phyloP scores from a whole-genome alignment of 164 flowering plant genomes.

The Saururus chinensis region DNA sequence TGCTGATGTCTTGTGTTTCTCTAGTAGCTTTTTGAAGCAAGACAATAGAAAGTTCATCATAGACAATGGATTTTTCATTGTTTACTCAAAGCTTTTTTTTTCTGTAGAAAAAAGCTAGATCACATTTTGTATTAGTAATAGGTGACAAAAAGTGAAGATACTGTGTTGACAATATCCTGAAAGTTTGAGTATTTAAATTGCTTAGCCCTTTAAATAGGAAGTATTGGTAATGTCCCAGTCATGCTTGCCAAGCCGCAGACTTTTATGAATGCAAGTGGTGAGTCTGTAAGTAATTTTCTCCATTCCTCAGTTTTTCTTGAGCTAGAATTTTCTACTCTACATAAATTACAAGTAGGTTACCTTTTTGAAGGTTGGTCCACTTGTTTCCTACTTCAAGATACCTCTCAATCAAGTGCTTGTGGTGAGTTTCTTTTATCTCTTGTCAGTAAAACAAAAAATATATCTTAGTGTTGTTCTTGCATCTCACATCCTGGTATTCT shows the following conservation, averaged over 20 bases:
- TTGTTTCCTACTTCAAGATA: conserved; percentile 81
- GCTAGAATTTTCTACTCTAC: neutral
- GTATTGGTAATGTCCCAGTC: conserved; percentile 72
- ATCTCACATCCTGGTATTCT: neutral
- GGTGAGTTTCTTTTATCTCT: conserved; percentile 28
- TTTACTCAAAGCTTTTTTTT: neutral
- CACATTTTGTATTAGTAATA: no score
- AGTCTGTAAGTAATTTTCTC: conserved; percentile 70
- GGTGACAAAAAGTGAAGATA: neutral
- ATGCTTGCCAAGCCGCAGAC: conserved; percentile 97
- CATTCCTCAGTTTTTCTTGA: neutral
- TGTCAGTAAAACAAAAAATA: neutral
- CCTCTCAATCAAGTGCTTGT: conserved; percentile 89
- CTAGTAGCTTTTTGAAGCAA: neutral
- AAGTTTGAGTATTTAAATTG: neutral
- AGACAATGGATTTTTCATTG: neutral
- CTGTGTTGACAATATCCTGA: no score
- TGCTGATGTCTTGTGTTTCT: neutral
- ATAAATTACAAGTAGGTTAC: neutral
- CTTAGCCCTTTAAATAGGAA: conserved; percentile 29
- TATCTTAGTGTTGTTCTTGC: neutral
- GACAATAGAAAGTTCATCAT: neutral
- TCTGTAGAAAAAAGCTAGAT: neutral
- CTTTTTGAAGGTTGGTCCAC: conserved; percentile 61
- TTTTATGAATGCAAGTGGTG: conserved; percentile 91